These are phyloP conservation scores for Salix viminalis DNA, from an alignment of 345 rosid genomes.

Conservation along the genomic window DNA sequence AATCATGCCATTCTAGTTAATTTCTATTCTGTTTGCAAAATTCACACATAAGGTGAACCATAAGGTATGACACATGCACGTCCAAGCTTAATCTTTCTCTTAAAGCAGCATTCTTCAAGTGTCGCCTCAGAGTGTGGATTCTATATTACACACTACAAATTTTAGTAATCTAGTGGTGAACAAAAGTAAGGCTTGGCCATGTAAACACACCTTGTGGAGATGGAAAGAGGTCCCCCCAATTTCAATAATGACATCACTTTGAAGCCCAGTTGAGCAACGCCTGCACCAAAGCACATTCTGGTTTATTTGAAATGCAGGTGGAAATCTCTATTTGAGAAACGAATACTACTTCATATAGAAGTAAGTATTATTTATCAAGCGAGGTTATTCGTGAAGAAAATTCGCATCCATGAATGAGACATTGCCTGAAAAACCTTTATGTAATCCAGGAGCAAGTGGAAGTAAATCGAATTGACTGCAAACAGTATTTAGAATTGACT, in stretches of 20 bases:
- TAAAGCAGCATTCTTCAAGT: not conserved
- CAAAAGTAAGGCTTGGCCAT: not conserved
- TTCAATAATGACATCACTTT: conserved; percentile 69
- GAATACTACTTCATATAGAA: not conserved
- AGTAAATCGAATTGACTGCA: not conserved
- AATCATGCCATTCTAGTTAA: not conserved
- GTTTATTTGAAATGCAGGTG: not conserved
- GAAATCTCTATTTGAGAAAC: not conserved
- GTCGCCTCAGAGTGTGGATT: not conserved
- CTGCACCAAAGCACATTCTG: conserved; percentile 30
- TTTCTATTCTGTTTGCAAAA: not conserved
- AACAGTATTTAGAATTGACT: not conserved
- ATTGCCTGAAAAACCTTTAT: not conserved
- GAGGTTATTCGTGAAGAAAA: not conserved
- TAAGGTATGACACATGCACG: not conserved
- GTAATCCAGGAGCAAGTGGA: not conserved
- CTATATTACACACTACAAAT: not conserved
- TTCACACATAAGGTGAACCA: not conserved
- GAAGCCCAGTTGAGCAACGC: conserved; percentile 71
- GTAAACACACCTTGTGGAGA: conserved; percentile 66
- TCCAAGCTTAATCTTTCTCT: not conserved
- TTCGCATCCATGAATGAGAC: not conserved
- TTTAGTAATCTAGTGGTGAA: not conserved
- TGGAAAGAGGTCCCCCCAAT: conserved; percentile 67
- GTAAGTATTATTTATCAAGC: not conserved